Evolutionary conservation across 306 rosid genomes (phyloP), one percentile per base, ranked within the genome.

Genomic region (Amphicarpaea edgeworthii): DNA sequence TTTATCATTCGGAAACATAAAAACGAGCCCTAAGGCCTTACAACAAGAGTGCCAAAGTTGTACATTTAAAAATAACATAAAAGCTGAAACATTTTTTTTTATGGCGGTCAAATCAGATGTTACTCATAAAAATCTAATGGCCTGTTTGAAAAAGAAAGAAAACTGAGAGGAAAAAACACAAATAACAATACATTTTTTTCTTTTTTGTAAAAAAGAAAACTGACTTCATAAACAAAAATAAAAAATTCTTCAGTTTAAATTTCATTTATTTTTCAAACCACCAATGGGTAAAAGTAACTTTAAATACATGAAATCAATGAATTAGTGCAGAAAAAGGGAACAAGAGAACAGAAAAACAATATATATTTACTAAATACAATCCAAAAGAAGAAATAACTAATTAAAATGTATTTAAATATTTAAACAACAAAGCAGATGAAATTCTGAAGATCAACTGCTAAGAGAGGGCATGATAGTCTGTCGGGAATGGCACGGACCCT

Each of bases 381-480:
- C 5, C 49, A 77, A 77, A 66, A n/a, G 16, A 26, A 3, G 41
- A 77, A 53, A 67, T 66, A 66, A 42, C 41, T 30, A 77, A 54
- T 26, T 69, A 16, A 57, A 68, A 8, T 57, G 7, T 15, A 23
- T 72, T 68, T 54, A 20, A 41, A 45, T 46, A 37, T 40, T 37
- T 37, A 37, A 37, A 6, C 53, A 58, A 37, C n/a, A 41, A 46
- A 59, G 9, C 10, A 30, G 30, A 28, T 28, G 30, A 28, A 28
- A 28, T 28, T 28, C 3, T 28, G 30, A 28, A 28, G 30, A 28
- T 30, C 34, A 5, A 0, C 34, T 30, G 34, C 34, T 30, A 37
- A 37, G 41, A 7, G 41, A 37, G 7, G 41, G 10, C 41, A 6
- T 37, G 41, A 37, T 37, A 37, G 8, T 23, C 34, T 30, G 34